A percentile compares a stretch with the other conserved stretches of the same genome.
phyloP scores from a whole-genome alignment of 31 red algal species.

The Odonthalia washingtoniensis region DNA sequence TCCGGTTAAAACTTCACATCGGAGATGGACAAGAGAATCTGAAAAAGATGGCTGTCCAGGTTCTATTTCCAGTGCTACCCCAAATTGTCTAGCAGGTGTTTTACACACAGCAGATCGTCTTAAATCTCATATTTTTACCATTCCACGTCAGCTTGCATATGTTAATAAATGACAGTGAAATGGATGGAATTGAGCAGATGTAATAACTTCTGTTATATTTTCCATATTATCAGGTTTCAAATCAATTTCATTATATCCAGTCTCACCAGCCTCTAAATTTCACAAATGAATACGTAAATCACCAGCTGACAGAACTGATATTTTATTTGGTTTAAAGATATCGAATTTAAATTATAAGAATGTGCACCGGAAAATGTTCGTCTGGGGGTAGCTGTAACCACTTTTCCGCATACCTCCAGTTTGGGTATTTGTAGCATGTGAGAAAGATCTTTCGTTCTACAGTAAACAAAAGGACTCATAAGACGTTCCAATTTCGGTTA shows the following conservation, averaged over 20 bases:
- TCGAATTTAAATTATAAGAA: conserved; percentile 95
- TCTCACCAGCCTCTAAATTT: conserved; percentile 68
- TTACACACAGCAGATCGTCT: conserved; percentile 77
- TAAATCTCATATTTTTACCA: conserved; percentile 86
- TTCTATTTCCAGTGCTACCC: conserved; percentile 24
- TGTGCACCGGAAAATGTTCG: conserved; percentile 79
- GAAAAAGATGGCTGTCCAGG: conserved; percentile 75
- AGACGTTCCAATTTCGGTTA: too few species aligned
- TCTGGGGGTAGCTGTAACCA: conserved; percentile 73
- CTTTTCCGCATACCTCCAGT: conserved; percentile 41
- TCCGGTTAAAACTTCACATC: conserved; percentile 89
- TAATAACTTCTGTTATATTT: conserved; percentile 93
- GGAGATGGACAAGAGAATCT: conserved; percentile 89
- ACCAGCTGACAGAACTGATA: conserved; percentile 90
- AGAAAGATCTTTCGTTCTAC: not conserved
- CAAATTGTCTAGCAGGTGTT: conserved; percentile 50
- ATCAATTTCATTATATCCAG: conserved; percentile 89
- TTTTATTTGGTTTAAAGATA: conserved; percentile 89
- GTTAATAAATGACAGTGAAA: conserved; percentile 90
- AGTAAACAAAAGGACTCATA: too few species aligned
- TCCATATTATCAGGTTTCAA: conserved; percentile 96
- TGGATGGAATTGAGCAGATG: conserved; percentile 88
- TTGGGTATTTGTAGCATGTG: conserved; percentile 40
- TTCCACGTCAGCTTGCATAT: conserved; percentile 74
- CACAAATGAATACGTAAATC: conserved; percentile 94